A percentile compares a stretch with the other conserved stretches of the same genome.
These are phyloP conservation scores for Curvularia hawaiiensis DNA, from an alignment of 2,329 filamentous ascomycete species.

Conservation along the genomic window DNA sequence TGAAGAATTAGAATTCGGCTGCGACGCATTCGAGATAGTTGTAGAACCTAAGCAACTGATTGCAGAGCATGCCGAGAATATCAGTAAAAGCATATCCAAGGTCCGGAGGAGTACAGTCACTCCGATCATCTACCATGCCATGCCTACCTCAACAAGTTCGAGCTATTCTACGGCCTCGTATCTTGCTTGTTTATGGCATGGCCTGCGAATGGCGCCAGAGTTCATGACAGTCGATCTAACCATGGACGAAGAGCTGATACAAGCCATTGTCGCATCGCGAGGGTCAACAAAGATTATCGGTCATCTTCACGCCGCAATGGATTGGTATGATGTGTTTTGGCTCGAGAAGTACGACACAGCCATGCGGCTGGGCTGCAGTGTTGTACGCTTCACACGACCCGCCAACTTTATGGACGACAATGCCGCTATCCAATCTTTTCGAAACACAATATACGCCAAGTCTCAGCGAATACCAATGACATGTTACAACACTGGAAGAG, in stretches of 20 bases:
- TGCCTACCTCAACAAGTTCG: constrained; percentile 29
- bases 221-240: constrained; percentile 64
- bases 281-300: constrained; percentile 67
- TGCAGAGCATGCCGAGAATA: constrained; percentile 45
- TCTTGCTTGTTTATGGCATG: constrained; percentile 62
- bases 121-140: constrained; percentile 50
- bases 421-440: constrained; percentile 63
- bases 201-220: constrained; percentile 67
- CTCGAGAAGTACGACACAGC: constrained; percentile 64
- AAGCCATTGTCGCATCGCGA: constrained; percentile 56
- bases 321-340: constrained; percentile 64
- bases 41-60: constrained; percentile 48
- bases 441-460: constrained; percentile 55
- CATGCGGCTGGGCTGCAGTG: constrained; percentile 62
- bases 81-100: constrained; percentile 63
- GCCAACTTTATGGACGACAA: constrained; percentile 65
- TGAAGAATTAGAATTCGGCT: constrained; percentile 67
- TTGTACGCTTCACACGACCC: constrained; percentile 65
- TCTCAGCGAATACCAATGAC: constrained; percentile 60
- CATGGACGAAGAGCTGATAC: constrained; percentile 59
- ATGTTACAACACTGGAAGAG: constrained; percentile 66
- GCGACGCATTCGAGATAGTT: constrained; percentile 69
- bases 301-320: constrained; percentile 54
- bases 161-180: constrained; percentile 49
- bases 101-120: constrained; percentile 66